Base-by-base conservation (phyloP, 75 land plant species). In the Larix kaempferi region DNA sequence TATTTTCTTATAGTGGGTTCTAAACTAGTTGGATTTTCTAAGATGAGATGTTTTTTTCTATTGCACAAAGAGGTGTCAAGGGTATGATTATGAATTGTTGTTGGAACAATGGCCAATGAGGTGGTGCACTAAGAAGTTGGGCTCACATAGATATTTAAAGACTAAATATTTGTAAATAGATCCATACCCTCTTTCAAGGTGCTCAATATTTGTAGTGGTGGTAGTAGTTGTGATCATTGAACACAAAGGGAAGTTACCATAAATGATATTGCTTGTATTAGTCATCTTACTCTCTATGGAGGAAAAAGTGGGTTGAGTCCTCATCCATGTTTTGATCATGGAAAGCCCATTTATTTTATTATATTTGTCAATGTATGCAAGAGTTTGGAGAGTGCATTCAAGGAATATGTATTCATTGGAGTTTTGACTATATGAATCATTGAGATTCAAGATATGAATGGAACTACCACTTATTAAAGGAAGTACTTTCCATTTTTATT, bases 1-100 rank as follows among this genome's bases (percentile, higher is more conserved):
- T 90, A 89, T 75, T 92, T 92, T 41, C 94, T 65, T 5, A 89
- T 86, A 22, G 85, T 82, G 1, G 94, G 78, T 41, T 89, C 93
- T 67, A 62, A 76, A 17, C 26, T 23, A 26, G 78, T 71, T 4
- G 16, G 3, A 15, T n/a, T 75, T 6, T 12, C 59, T 78, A 7
- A 14, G 59, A 58, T 23, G 71, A 52, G 25, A 59, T 81, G 65
- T 55, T 79, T 86, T 57, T 77, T 73, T 14, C 23, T 41, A 7
- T 82, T 78, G 25, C n/a, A n/a, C n/a, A 26, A 22, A 49, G 74
- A 52, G 56, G 23, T 21, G 10, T 72, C 74, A 2, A 14, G 39
- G 11, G 27, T 41, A 12, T 7, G 4, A 23, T 72, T 72, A 14
- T 72, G 74, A 41, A 33, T 56, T 29, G 73, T 59, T 37, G 52